Evolutionary conservation across 208 protist species (phyloP).

Genomic region (Trypanosoma grayi): DNA sequence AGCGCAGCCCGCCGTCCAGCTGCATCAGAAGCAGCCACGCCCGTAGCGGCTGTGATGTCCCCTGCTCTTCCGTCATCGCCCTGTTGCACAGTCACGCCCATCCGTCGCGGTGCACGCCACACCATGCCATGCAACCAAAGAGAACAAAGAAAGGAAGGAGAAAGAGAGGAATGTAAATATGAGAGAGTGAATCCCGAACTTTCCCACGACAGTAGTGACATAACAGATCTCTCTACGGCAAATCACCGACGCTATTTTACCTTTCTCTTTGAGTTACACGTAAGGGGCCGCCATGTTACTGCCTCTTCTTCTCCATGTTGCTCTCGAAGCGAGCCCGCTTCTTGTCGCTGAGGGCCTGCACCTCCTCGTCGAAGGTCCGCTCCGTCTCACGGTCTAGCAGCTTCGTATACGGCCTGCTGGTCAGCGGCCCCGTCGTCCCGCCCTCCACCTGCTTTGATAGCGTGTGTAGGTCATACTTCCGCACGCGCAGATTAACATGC

Average conservation of each 20-base stretch:
- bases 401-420: conserved; percentile 44
- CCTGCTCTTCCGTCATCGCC: background rate
- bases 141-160: conserved; percentile 2
- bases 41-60: background rate
- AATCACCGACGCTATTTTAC: too few relatives aligned
- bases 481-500: conserved; percentile 39
- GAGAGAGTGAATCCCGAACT: too few relatives aligned
- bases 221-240: too few relatives aligned
- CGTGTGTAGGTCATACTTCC: conserved; percentile 45
- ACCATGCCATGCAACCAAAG: background rate
- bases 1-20: conserved; percentile 19
- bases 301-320: conserved; percentile 72
- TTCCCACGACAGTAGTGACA: too few relatives aligned
- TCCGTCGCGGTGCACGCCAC: background rate
- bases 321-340: conserved; percentile 72
- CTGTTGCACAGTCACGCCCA: background rate
- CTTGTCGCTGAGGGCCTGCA: conserved; percentile 51
- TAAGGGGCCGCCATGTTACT: too few relatives aligned
- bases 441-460: conserved; percentile 15
- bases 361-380: conserved; percentile 74
- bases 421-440: conserved; percentile 9
- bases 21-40: conserved; percentile 16
- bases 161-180: conserved; percentile 9
- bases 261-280: too few relatives aligned
- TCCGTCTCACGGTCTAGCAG: conserved; percentile 74